Base-by-base conservation (phyloP, 2,329 filamentous ascomycete genomes). In the Lachnellula willkommii region DNA sequence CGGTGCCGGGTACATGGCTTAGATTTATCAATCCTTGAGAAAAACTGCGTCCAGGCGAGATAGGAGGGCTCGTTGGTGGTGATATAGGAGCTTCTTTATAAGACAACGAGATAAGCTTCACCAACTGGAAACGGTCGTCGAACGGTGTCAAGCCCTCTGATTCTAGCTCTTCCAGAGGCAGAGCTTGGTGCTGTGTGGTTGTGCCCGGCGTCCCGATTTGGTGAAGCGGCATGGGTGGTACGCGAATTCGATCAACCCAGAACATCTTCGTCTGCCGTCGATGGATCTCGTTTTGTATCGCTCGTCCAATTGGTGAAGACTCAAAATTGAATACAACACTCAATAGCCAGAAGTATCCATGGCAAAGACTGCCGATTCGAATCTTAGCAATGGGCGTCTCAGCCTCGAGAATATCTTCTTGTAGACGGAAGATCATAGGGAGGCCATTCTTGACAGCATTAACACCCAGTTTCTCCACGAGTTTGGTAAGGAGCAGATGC, bases 341-440 rank as follows among this genome's bases (percentile, higher is more conserved):
- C 58, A 96, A 69, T 0, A 83, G 81, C 87, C 89, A 93, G 56
- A 96, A 84, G 71, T 96, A 96, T 8, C 90, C 92, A 67, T 95
- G 89, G 50, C 93, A 89, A 55, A 97, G 75, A 67, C 88, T 91
- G 32, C 89, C 90, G 45, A 95, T 77, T 45, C 89, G 87, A 40
- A 95, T 82, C 68, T 93, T 94, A 32, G 86, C 81, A 43, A 83
- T 71, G 0, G 87, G 83, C 24, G 80, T 80, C 47, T 85, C 83
- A 3, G 85, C 77, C 7, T 82, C 80, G 54, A 83, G 79, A 35
- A 94, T 88, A 60, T 94, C 90, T 66, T 95, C 90, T 70, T 96
- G 92, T 1, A 97, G 79, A 47, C 88, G 83, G 70, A 95, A 84
- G 11, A 96, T 80, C 91, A 96, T 96, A 2, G 92, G 90, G 39